Evolutionary conservation across 2,329 filamentous ascomycete species (phyloP).

Genomic region (Colletotrichum siamense): DNA sequence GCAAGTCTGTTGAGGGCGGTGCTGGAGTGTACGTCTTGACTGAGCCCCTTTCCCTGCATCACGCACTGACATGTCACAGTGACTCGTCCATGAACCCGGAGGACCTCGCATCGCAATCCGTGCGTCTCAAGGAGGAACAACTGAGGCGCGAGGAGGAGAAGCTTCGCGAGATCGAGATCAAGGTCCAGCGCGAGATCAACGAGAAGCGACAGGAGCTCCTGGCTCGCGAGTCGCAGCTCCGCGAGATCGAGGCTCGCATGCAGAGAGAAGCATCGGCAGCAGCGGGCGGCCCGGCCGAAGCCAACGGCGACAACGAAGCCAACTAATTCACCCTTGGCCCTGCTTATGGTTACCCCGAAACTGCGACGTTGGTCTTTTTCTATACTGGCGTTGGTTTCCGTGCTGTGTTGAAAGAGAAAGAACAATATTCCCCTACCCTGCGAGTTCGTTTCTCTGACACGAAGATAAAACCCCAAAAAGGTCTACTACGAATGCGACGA

Average conservation of each 20-base stretch:
- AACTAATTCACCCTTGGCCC: constrained; percentile 39
- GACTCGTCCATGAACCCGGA: constrained; percentile 97
- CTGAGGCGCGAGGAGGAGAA: constrained; percentile 99
- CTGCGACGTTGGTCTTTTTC: constrained; percentile 51
- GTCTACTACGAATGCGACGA: constrained; percentile 25
- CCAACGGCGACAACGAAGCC: constrained; percentile 62
- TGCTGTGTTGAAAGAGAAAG: constrained; percentile 47
- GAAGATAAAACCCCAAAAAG: constrained; percentile 33
- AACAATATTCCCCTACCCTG: constrained; percentile 48
- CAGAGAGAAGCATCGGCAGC: constrained; percentile 76
- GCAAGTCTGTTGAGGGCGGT: constrained; percentile 97
- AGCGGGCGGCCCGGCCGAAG: constrained; percentile 45
- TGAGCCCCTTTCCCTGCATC: neutral
- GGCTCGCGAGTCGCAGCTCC: constrained; percentile 96
- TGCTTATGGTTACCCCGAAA: constrained; percentile 31
- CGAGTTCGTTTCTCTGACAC: constrained; percentile 40
- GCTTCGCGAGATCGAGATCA: constrained; percentile 98
- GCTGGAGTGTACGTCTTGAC: constrained; percentile 76
- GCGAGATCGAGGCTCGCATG: constrained; percentile 98
- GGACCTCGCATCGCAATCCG: constrained; percentile 94
- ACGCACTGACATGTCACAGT: constrained; percentile 43
- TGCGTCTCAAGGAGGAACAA: constrained; percentile 99
- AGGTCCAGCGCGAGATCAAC: constrained; percentile 99
- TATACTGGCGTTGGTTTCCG: constrained; percentile 54
- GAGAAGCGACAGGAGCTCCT: constrained; percentile 99